Evolutionary conservation across 2,329 filamentous ascomycete species (phyloP), one percentile per base, ranked within the genome.

Genomic region (Emmonsiellopsis sp.): DNA sequence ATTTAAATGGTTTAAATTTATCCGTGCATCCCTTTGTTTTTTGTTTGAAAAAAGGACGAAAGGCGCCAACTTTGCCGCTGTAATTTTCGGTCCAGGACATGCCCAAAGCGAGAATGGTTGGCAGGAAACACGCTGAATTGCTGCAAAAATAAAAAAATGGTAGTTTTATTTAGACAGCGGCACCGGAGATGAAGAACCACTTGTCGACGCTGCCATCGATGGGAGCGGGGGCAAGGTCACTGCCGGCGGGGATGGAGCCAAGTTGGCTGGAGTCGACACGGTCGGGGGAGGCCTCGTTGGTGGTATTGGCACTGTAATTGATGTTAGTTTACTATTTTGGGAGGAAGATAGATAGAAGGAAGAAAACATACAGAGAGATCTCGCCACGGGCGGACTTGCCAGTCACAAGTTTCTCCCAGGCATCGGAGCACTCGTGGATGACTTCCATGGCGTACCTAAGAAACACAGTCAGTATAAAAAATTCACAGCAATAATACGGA

Each of bases 181-280:
- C 93, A 75, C 93, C 93, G 73, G 90, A 95, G 76, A 98, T 98
- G 84, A 97, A 98, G 87, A 98, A 98, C 93, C 93, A 98, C 85
- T 98, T 98, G 84, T 98, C 93, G 70, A 97, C 95, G 75, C 86
- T 94, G 71, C 84, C 82, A 71, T 98, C 93, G 65, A 98, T 95
- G 68, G 92, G 91, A 61, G 86, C 92, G 57, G 93, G 84, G 53
- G 81, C 72, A 55, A 94, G 79, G 67, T 94, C 85, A 82, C 96
- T 81, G 76, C 87, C 79, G 59, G 81, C 69, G 57, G 90, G 89
- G 62, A 98, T 84, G 68, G 83, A 84, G 59, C 85, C 83, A 59
- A 95, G 79, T 74, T 87, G 79, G 67, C 79, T 78, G 60, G 82
- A 73, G 59, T 83, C 78, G 66, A 88, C 80, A 65, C 85, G 86